Conservation (phyloP, 2,329 filamentous ascomycete species). For the Clonostachys sp. region DNA sequence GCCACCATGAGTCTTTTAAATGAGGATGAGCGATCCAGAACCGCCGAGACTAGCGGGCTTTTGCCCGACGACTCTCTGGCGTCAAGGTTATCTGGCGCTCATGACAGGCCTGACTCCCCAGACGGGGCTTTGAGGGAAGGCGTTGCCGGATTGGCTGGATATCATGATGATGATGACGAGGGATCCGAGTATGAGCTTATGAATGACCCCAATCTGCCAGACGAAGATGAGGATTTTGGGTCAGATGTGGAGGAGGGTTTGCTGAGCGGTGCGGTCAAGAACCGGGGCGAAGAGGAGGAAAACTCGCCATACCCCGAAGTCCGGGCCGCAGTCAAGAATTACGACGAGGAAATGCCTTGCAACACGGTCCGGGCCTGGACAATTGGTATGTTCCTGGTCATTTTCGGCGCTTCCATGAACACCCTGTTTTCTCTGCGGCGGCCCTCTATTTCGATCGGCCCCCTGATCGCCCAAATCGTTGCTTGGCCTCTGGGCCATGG, state of each 20-base stretch:
- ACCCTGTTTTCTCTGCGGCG: slow-evolving; percentile 59
- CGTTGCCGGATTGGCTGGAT: slow-evolving; percentile 31
- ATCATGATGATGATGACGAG: slow-evolving; percentile 34
- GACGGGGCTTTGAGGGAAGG: slow-evolving; percentile 19
- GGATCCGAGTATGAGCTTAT: slow-evolving; percentile 51
- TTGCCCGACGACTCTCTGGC: neutral
- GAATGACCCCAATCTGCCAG: slow-evolving; percentile 46
- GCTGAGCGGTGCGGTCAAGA: slow-evolving; percentile 11
- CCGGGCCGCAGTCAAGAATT: slow-evolving; percentile 58
- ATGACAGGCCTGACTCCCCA: slow-evolving; percentile 11
- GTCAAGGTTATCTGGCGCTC: slow-evolving; percentile 16
- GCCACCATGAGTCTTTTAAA: neutral
- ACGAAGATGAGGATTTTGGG: slow-evolving; percentile 25
- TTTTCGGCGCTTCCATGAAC: slow-evolving; percentile 56
- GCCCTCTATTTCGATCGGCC: slow-evolving; percentile 55
- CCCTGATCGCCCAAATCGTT: slow-evolving; percentile 59
- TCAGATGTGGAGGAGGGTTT: slow-evolving; percentile 10
- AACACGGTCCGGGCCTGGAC: slow-evolving; percentile 63
- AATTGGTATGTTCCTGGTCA: slow-evolving; percentile 53
- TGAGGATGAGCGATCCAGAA: neutral
- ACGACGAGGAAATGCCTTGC: slow-evolving; percentile 60
- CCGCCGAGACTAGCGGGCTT: neutral
- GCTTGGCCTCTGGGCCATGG: slow-evolving; percentile 59
- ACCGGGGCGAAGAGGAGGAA: slow-evolving; percentile 38
- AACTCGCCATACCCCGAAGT: slow-evolving; percentile 65